Evolutionary conservation across 768 basidiomycete species (phyloP), one percentile per base, ranked within the genome.

Genomic region (Macrolepiota albuminosa): DNA sequence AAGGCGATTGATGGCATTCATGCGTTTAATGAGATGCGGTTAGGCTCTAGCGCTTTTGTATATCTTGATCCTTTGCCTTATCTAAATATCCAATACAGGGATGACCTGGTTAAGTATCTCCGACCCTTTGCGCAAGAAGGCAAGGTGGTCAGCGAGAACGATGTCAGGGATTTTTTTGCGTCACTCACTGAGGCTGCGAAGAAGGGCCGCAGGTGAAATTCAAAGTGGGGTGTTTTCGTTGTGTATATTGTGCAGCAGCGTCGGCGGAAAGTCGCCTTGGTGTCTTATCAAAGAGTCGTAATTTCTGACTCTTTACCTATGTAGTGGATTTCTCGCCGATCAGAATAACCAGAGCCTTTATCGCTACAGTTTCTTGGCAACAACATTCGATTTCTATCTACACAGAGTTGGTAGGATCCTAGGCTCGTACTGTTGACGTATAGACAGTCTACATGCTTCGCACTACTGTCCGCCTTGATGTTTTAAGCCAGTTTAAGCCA

Each of bases 21-120:
- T 58, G 92, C 90, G 5, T 93, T 90, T 73, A 92, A 93, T 64
- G 77, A 81, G 58, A 87, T 94, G 89, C 80, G 89, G 91, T 92
- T 63, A 54, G 82, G 72, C 24, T 52, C 10, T 29, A 54, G 42
- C 29, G 10, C 31, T 26, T 55, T 40, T 31, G 43, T 16, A 43
- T 29, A 7, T 61, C 50, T 50, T 45, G 21, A 52, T 61, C 11
- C 52, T 40, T 53, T 53, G 37, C 62, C 34, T 64, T 31, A 63
- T 42, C 13, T 11, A 11, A 58, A 24, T 40, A 51, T 53, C 49
- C 18, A 62, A 52, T n/a, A 53, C 63, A 91, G 91, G 60, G 89
- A 93, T 64, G 81, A 86, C 58, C 74, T 93, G 21, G 78, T 87
- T 60, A 77, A 78, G 43, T 92, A 86, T 70, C 78, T 93, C 31